Evolutionary conservation across 1,139 yeast genomes (phyloP).

Genomic region (Williopsis jadinii): DNA sequence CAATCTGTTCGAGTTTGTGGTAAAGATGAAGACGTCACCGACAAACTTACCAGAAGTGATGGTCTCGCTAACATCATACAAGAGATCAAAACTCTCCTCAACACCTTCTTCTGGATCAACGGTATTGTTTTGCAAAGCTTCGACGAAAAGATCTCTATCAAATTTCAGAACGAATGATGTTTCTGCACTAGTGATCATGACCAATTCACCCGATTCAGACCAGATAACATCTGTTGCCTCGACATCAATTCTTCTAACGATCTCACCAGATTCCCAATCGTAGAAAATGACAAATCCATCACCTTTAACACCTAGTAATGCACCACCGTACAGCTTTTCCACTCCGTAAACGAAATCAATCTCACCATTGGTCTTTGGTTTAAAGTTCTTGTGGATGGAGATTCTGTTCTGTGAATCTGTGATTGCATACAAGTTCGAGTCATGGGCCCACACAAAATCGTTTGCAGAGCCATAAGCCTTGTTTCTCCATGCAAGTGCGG

Average conservation of each 20-base stretch:
- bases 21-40: constrained; percentile 93
- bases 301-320: constrained; percentile 72
- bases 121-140: constrained; percentile 50
- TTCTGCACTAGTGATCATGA: constrained; percentile 68
- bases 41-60: constrained; percentile 91
- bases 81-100: constrained; percentile 77
- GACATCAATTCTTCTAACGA: constrained; percentile 81
- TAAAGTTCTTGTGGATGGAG: constrained; percentile 75
- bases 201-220: constrained; percentile 91
- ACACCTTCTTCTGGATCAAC: constrained; percentile 82
- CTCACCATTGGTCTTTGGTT: constrained; percentile 58
- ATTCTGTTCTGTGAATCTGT: constrained; percentile 64
- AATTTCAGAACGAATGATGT: constrained; percentile 78
- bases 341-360: constrained; percentile 68
- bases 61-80: constrained; percentile 74
- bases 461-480: constrained; percentile 86
- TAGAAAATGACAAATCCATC: constrained; percentile 81
- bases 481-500: constrained; percentile 97
- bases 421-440: constrained; percentile 80
- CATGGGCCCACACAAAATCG: constrained; percentile 94
- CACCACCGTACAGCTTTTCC: constrained; percentile 80
- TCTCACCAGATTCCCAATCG: constrained; percentile 85
- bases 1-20: constrained; percentile 78
- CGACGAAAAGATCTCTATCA: constrained; percentile 59
- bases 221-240: constrained; percentile 78